phyloP scores from a whole-genome alignment of 495 filamentous ascomycete genomes.

The Talaromyces adpressus region DNA sequence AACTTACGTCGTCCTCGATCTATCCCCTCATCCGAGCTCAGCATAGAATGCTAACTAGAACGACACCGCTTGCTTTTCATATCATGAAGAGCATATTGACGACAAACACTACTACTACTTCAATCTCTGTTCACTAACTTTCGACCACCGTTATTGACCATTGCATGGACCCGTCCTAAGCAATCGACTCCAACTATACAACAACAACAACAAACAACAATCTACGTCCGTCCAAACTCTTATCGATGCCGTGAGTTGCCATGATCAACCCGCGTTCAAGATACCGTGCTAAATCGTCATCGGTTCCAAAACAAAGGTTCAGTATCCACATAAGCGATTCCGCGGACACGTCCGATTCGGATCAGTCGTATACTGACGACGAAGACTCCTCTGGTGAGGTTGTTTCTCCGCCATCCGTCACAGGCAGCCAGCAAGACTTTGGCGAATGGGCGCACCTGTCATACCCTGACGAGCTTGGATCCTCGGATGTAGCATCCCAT shows the following conservation, averaged over 20 bases:
- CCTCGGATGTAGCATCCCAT: constrained; percentile 76
- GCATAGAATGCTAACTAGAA: too few species aligned
- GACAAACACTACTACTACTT: background rate
- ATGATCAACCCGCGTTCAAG: constrained; percentile 1
- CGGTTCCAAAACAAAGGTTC: constrained; percentile 24
- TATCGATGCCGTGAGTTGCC: constrained; percentile 13
- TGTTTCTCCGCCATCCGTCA: constrained; percentile 35
- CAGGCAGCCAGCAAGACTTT: constrained; percentile 45
- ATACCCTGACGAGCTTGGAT: constrained; percentile 62
- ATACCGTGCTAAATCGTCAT: constrained; percentile 11
- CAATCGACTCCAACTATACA: background rate
- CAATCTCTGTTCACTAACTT: constrained; percentile 1
- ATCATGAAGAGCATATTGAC: background rate
- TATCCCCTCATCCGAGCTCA: background rate
- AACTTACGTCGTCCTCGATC: background rate
- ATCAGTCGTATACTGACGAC: constrained; percentile 42
- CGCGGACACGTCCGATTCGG: constrained; percentile 32
- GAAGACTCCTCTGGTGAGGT: constrained; percentile 50
- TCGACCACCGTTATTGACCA: background rate
- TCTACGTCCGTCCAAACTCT: background rate
- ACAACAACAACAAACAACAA: background rate
- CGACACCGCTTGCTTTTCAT: background rate
- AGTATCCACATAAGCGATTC: constrained; percentile 41
- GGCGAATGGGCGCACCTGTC: constrained; percentile 45
- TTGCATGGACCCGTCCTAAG: background rate